Conservation (phyloP, 768 basidiomycete genomes). For the Multifurca ochricompacta region DNA sequence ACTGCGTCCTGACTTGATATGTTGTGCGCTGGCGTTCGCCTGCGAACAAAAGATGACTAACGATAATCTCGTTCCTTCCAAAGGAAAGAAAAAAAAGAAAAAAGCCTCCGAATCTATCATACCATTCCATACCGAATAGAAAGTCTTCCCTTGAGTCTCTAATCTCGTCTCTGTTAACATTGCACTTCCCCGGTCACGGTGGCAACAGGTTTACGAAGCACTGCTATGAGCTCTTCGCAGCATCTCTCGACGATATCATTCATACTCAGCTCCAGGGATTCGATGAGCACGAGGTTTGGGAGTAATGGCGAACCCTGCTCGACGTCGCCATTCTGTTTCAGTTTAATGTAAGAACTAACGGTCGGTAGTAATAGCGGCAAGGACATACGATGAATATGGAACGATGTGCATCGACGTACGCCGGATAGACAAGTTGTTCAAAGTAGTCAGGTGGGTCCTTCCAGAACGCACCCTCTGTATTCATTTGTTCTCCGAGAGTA, state of each 20-base stretch:
- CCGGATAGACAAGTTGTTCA: slow-evolving; percentile 92
- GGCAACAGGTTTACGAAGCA: slow-evolving; percentile 7
- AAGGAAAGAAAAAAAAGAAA: too few species aligned
- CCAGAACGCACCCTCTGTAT: slow-evolving; percentile 87
- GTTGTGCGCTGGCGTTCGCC: too few species aligned
- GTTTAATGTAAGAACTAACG: too few species aligned
- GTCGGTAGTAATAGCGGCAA: neutral
- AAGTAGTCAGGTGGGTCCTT: slow-evolving; percentile 84
- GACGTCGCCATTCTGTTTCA: slow-evolving; percentile 55
- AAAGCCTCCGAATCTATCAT: too few species aligned
- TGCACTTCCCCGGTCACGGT: neutral
- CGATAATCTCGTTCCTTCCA: too few species aligned
- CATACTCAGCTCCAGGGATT: slow-evolving; percentile 51
- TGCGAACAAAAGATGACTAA: too few species aligned
- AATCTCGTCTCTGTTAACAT: neutral
- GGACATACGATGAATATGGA: slow-evolving; percentile 49
- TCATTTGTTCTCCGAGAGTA: slow-evolving; percentile 76
- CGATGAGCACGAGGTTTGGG: slow-evolving; percentile 47
- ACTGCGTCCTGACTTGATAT: too few species aligned
- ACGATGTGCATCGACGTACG: slow-evolving; percentile 75
- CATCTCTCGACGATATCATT: slow-evolving; percentile 49
- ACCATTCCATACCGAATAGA: too few species aligned
- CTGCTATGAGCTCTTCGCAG: slow-evolving; percentile 38
- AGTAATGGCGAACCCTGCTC: slow-evolving; percentile 57
- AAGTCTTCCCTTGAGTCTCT: too few species aligned